Base-by-base conservation (phyloP, 1,284 basidiomycete species). In the Boletus smithii region DNA sequence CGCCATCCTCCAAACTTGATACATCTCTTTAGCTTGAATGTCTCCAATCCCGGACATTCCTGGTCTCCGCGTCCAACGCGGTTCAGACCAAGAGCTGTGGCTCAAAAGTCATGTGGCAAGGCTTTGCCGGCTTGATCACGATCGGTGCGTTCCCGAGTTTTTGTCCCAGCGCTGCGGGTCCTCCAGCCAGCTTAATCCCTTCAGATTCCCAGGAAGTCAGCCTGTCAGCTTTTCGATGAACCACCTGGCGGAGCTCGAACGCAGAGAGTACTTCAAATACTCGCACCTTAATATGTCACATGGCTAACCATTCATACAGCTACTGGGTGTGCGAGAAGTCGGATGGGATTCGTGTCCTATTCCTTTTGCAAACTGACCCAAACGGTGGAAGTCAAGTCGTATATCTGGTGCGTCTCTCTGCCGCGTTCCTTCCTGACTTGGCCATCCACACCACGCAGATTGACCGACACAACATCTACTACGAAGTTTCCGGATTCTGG, bases 241-340 rank as follows among this genome's bases (percentile, higher is more conserved):
- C 37, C 87, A 91, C 57, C 65, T 97, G 34, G 74, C 76, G 8
- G 79, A 87, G 61, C 75, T 97, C 35, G 91, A 95, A 69, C 72
- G 71, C 20, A 80, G 86, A 73, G 91, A 97, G 92, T 93, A 65
- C 59, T 77, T 80, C 49, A 38, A 30, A 29, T 36, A 44, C 33
- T 43, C 46, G 17, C 44, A 43, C 17, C 27, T 16, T 26, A 45
- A 24, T 17, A 9, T 38, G 33, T 43, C 30, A 5, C 42, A 44
- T 26, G 14, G 33, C 49, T 57, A 33, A 39, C 18, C 30, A 27
- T 36, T n/a, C 53, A 29, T 44, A 39, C 42, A 97, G 93, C 67
- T 99, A 90, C 67, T 99, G 95, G 95, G 95, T 99, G 24, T 97
- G 94, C 71, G 97, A 99, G 72, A 99, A 99, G 74, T 97, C 94